Conservation (phyloP, 1,284 basidiomycete species). For the Hemileia vastatrix region DNA sequence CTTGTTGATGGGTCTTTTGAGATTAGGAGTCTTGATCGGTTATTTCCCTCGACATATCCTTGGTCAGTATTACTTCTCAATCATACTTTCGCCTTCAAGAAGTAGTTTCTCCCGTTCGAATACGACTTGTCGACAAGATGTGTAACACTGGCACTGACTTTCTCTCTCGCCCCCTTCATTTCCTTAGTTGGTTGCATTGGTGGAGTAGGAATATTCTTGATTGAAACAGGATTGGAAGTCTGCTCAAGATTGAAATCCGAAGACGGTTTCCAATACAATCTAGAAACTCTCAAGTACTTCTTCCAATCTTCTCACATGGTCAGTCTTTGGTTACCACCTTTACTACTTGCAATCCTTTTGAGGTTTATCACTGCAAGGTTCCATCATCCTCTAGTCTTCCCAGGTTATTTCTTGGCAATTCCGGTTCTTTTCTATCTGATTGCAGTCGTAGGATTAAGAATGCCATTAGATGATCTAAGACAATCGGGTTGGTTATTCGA, state of each 20-base stretch:
- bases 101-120: no score
- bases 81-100: no score
- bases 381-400: slow-evolving; percentile 84
- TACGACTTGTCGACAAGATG: no score
- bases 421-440: slow-evolving; percentile 77
- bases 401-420: slow-evolving; percentile 72
- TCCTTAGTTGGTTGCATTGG: slow-evolving; percentile 91
- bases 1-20: slow-evolving; percentile 68
- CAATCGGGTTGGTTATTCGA: slow-evolving; percentile 76
- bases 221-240: slow-evolving; percentile 82
- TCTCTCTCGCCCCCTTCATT: no score
- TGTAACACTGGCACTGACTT: slow-evolving; percentile 11
- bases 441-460: slow-evolving; percentile 53
- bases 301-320: slow-evolving; percentile 52
- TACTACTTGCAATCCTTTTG: slow-evolving; percentile 65
- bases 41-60: slow-evolving; percentile 96
- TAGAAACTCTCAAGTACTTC: slow-evolving; percentile 53
- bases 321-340: slow-evolving; percentile 63
- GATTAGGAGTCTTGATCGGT: slow-evolving; percentile 74
- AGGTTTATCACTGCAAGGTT: slow-evolving; percentile 68
- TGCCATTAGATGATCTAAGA: slow-evolving; percentile 58
- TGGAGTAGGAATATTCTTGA: slow-evolving; percentile 84
- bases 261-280: slow-evolving; percentile 62
- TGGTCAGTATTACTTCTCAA: slow-evolving; percentile 61
- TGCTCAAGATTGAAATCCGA: slow-evolving; percentile 73